Evolutionary conservation across 1,139 yeast genomes (phyloP).

Genomic region (Taiozyma sp.): DNA sequence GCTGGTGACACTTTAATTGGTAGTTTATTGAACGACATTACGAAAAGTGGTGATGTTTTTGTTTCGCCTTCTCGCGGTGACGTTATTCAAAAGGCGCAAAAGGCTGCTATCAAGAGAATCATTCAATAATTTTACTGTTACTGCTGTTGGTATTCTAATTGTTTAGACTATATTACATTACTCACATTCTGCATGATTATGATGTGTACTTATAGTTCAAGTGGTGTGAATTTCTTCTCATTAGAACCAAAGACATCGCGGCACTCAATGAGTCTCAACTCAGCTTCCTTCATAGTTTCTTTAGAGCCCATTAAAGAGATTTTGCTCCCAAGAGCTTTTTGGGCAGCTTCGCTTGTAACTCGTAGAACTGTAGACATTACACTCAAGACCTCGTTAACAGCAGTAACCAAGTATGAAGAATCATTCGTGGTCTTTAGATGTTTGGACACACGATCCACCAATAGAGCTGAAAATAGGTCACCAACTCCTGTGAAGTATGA

Average conservation of each 20-base stretch:
- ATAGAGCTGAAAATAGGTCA: constrained; percentile 59
- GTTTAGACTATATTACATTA: neutral
- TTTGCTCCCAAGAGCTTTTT: constrained; percentile 21
- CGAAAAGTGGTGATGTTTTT: constrained; percentile 1
- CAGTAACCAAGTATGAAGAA: constrained; percentile 8
- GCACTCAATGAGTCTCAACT: constrained; percentile 32
- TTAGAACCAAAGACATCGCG: constrained; percentile 23
- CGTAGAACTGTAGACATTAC: constrained; percentile 22
- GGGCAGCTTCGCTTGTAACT: constrained; percentile 19
- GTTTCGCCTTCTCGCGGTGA: neutral
- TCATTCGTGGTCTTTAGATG: constrained; percentile 2
- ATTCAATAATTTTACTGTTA: neutral
- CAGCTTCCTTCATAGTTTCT: constrained; percentile 36
- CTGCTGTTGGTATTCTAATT: too few relatives aligned
- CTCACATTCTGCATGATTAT: neutral
- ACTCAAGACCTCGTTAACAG: constrained; percentile 21
- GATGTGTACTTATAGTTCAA: constrained; percentile 1
- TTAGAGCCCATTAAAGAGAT: constrained; percentile 32
- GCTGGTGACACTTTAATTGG: constrained; percentile 75
- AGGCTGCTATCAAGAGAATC: constrained; percentile 4
- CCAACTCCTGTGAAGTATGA: constrained; percentile 77
- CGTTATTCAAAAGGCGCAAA: constrained; percentile 4
- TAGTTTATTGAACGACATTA: constrained; percentile 18
- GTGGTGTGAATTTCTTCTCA: constrained; percentile 12
- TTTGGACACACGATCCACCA: constrained; percentile 43